Conservation (phyloP, 2,329 filamentous ascomycete genomes). For the Ascochyta viciae-villosae region DNA sequence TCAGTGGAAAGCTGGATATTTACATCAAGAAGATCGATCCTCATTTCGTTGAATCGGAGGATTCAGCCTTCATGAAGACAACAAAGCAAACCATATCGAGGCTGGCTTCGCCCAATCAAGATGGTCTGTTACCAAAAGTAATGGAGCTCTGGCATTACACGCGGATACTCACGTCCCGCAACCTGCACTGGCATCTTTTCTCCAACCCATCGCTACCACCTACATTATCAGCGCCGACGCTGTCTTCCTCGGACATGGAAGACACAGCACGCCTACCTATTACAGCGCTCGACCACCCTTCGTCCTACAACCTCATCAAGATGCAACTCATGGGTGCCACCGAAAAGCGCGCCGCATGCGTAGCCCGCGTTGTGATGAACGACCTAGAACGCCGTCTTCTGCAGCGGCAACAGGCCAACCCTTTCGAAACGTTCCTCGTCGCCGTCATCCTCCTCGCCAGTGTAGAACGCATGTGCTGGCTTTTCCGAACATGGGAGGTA, state of each 20-base stretch:
- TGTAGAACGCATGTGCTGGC: conserved; percentile 66
- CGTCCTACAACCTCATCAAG: conserved; percentile 59
- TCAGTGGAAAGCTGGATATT: conserved; percentile 60
- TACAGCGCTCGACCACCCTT: conserved; percentile 40
- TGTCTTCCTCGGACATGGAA: conserved; percentile 41
- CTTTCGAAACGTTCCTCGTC: conserved; percentile 66
- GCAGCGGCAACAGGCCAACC: conserved; percentile 63
- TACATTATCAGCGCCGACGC: conserved; percentile 38
- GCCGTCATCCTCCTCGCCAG: conserved; percentile 65
- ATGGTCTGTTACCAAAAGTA: conserved; percentile 58
- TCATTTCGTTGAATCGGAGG: conserved; percentile 58
- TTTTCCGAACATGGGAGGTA: conserved; percentile 62
- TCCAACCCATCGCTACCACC: conserved; percentile 53
- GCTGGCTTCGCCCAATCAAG: conserved; percentile 44
- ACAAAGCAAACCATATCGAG: conserved; percentile 52
- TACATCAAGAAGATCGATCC: conserved; percentile 60
- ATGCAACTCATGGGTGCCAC: conserved; percentile 62
- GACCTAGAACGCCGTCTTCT: conserved; percentile 67
- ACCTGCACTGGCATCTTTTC: conserved; percentile 58
- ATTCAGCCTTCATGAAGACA: conserved; percentile 59
- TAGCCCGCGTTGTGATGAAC: conserved; percentile 64
- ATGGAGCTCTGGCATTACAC: conserved; percentile 66
- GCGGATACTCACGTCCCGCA: conserved; percentile 59
- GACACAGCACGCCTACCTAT: conserved; percentile 39
- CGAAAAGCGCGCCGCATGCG: conserved; percentile 61